phyloP scores from a whole-genome alignment of 2,329 filamentous ascomycete genomes.

The Beauveria bassiana region DNA sequence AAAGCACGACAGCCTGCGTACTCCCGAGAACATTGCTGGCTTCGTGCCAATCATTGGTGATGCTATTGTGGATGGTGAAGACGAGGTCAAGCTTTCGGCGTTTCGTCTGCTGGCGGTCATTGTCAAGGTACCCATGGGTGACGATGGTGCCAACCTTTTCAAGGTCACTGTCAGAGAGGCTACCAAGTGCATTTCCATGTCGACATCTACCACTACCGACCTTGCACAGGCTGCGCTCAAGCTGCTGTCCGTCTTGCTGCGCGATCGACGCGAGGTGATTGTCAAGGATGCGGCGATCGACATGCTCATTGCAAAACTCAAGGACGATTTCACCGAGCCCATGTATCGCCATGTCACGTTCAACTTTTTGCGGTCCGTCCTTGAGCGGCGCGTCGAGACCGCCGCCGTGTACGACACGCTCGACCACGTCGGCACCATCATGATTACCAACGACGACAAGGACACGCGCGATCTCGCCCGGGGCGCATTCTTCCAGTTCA shows the following conservation, averaged over 20 bases:
- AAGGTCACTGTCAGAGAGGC: slow-evolving; percentile 81
- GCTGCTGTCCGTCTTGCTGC: slow-evolving; percentile 74
- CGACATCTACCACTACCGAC: slow-evolving; percentile 72
- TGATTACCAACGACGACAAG: slow-evolving; percentile 92
- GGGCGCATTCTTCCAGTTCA: slow-evolving; percentile 86
- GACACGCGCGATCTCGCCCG: slow-evolving; percentile 80
- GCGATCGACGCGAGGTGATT: slow-evolving; percentile 67
- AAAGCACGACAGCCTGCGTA: slow-evolving; percentile 76
- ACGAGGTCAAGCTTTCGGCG: slow-evolving; percentile 85
- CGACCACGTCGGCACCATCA: slow-evolving; percentile 81
- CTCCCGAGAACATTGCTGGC: slow-evolving; percentile 68
- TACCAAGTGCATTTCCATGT: slow-evolving; percentile 68
- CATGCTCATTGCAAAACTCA: slow-evolving; percentile 71
- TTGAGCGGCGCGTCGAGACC: slow-evolving; percentile 78
- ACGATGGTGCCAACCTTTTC: slow-evolving; percentile 55
- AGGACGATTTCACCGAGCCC: slow-evolving; percentile 85
- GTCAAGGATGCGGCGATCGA: slow-evolving; percentile 79
- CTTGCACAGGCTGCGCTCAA: slow-evolving; percentile 84
- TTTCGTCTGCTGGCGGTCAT: slow-evolving; percentile 80
- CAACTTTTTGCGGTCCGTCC: slow-evolving; percentile 81
- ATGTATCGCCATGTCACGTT: slow-evolving; percentile 90
- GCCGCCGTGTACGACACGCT: slow-evolving; percentile 85
- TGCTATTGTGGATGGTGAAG: slow-evolving; percentile 72
- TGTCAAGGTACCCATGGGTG: slow-evolving; percentile 75
- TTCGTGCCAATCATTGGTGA: slow-evolving; percentile 89